phyloP scores from a whole-genome alignment of 345 rosid species.

The Microthlaspi erraticum region DNA sequence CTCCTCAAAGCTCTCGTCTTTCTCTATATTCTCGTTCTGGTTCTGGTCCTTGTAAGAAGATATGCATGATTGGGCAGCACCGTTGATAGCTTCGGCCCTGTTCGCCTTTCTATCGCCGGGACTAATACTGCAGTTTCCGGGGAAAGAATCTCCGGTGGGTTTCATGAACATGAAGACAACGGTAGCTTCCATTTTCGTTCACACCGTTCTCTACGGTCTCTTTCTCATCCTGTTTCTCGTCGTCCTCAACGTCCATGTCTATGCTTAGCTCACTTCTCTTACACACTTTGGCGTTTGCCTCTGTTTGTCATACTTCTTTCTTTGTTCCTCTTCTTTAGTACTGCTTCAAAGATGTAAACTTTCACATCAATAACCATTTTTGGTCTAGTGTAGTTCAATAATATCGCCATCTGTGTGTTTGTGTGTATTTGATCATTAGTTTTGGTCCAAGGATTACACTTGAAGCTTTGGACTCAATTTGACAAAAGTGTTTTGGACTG shows the following conservation, averaged over 20 bases:
- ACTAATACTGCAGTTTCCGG: conserved; percentile 72
- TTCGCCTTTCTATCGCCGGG: conserved; percentile 86
- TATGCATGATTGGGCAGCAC: conserved; percentile 93
- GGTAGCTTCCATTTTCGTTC: conserved; percentile 73
- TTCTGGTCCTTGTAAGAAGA: conserved; percentile 30
- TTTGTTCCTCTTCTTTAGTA: conserved; percentile 1
- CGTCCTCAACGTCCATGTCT: conserved; percentile 75
- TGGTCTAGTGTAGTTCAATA: neutral
- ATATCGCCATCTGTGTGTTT: neutral
- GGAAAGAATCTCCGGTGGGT: conserved; percentile 65
- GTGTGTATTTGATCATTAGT: neutral
- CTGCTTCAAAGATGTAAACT: no score
- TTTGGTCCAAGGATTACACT: no score
- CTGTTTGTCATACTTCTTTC: conserved; percentile 17
- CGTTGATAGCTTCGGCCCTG: conserved; percentile 85
- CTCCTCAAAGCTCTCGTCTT: neutral
- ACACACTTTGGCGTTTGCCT: conserved; percentile 11
- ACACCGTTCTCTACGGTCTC: conserved; percentile 69
- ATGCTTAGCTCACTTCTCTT: conserved; percentile 38
- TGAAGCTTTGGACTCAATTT: no score
- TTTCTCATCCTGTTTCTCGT: conserved; percentile 72
- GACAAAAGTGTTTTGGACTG: conserved; percentile 12
- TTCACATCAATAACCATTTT: no score
- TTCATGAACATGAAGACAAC: conserved; percentile 91
- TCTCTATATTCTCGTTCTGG: conserved; percentile 15